Conservation (phyloP, 2,329 filamentous ascomycete genomes). For the Cladosporium sp. region DNA sequence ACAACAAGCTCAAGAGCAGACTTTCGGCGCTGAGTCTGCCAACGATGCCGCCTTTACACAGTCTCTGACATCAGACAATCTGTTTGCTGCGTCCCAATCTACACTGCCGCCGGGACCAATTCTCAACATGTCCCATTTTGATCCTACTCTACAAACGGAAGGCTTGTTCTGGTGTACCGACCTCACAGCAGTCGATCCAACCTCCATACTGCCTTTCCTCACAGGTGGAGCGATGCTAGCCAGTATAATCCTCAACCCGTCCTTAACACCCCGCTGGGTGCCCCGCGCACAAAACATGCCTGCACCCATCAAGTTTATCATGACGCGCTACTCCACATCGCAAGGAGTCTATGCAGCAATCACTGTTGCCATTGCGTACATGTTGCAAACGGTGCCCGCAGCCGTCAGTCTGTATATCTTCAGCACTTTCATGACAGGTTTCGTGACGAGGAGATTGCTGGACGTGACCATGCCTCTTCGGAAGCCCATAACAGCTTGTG, state of each 20-base stretch:
- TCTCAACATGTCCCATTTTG: constrained; percentile 19
- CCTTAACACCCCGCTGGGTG: not conserved
- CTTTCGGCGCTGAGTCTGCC: not conserved
- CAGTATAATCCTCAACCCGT: constrained; percentile 37
- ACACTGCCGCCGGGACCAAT: not conserved
- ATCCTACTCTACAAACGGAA: constrained; percentile 51
- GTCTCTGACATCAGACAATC: not conserved
- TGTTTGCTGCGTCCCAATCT: not conserved
- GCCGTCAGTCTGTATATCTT: constrained; percentile 40
- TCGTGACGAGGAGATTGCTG: constrained; percentile 23
- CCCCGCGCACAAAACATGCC: not conserved
- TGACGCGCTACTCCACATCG: constrained; percentile 11
- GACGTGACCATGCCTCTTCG: constrained; percentile 24
- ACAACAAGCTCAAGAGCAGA: not conserved
- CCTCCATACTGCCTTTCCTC: constrained; percentile 45
- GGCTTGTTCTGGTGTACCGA: constrained; percentile 60
- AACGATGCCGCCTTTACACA: not conserved
- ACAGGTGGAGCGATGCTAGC: constrained; percentile 47
- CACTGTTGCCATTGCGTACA: constrained; percentile 30
- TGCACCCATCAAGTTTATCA: not conserved
- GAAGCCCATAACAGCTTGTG: constrained; percentile 23
- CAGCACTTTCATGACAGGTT: constrained; percentile 16
- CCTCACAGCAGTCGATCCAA: constrained; percentile 51
- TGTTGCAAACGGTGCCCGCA: constrained; percentile 35
- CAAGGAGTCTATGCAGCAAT: constrained; percentile 27